Percentiles rank a stretch among this genome's conserved stretches.
Conservation (phyloP, 768 basidiomycete species). For the Leucosporidium yakuticum region DNA sequence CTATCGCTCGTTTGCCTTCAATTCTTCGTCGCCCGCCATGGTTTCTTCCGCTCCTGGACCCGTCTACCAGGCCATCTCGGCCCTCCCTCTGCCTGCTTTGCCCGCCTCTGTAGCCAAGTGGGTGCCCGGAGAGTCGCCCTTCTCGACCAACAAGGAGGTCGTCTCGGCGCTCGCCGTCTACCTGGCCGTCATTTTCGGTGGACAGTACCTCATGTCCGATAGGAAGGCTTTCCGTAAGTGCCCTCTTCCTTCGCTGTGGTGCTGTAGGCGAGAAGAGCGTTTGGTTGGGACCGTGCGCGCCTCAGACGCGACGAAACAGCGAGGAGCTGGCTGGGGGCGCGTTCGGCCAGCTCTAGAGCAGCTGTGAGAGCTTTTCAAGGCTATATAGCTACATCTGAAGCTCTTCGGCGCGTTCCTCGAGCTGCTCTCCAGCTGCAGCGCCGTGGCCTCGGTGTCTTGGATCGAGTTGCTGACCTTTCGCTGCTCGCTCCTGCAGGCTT, state of each 20-base stretch:
- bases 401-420: not conserved
- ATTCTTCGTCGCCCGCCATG: not conserved
- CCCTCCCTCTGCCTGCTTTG: conserved; percentile 25
- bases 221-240: conserved; percentile 56
- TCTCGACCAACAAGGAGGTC: conserved; percentile 71
- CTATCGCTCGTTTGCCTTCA: not conserved
- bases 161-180: conserved; percentile 65
- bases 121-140: conserved; percentile 59
- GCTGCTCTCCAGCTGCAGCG: not conserved
- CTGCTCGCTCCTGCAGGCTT: conserved; percentile 35
- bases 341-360: not conserved
- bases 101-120: conserved; percentile 22
- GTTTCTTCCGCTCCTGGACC: conserved; percentile 13
- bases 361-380: not conserved
- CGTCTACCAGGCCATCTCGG: conserved; percentile 23
- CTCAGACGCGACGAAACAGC: not conserved
- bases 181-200: conserved; percentile 79
- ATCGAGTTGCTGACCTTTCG: not conserved
- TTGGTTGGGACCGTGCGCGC: not conserved
- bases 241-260: not conserved
- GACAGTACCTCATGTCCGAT: conserved; percentile 76
- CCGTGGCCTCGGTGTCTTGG: conserved; percentile 3
- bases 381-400: not conserved
- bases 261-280: too few species aligned
- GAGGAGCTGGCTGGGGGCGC: not conserved